Conservation (phyloP, 2,329 filamentous ascomycete species). For the Claviceps monticola region DNA sequence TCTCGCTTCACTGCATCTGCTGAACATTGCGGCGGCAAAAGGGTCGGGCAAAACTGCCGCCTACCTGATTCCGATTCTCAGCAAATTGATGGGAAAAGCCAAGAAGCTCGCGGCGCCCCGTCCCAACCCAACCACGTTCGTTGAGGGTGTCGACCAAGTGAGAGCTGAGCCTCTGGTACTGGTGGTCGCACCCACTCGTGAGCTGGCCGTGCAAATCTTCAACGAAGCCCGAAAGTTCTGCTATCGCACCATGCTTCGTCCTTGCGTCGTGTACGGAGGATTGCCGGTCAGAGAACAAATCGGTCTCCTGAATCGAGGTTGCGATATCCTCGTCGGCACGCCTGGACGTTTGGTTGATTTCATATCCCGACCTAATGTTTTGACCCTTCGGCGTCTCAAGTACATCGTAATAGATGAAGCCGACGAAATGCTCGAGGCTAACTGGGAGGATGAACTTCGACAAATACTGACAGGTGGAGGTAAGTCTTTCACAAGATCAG, state of each 20-base stretch:
- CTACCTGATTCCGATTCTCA: conserved; percentile 78
- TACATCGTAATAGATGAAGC: conserved; percentile 85
- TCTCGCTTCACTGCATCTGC: not conserved
- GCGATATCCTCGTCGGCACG: conserved; percentile 78
- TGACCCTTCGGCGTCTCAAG: conserved; percentile 64
- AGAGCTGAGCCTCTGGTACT: conserved; percentile 80
- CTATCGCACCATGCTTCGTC: conserved; percentile 88
- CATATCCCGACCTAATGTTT: conserved; percentile 53
- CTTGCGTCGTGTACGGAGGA: conserved; percentile 81
- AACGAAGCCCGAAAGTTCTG: conserved; percentile 86
- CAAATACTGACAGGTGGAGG: conserved; percentile 70
- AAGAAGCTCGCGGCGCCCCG: conserved; percentile 73
- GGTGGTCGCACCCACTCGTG: conserved; percentile 73
- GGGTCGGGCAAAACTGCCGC: conserved; percentile 95
- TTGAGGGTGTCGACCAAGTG: conserved; percentile 33
- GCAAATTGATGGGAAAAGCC: conserved; percentile 88
- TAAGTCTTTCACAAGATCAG: conserved; percentile 31
- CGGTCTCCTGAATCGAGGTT: conserved; percentile 64
- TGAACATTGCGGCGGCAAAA: conserved; percentile 30
- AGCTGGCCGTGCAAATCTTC: conserved; percentile 89
- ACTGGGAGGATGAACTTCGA: conserved; percentile 65
- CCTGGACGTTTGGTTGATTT: conserved; percentile 79
- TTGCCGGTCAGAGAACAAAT: conserved; percentile 57
- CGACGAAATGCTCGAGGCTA: conserved; percentile 72
- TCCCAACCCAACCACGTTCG: conserved; percentile 47